phyloP scores from a whole-genome alignment of 192 early-diverging fungal genomes.

The Linnemannia zychae region DNA sequence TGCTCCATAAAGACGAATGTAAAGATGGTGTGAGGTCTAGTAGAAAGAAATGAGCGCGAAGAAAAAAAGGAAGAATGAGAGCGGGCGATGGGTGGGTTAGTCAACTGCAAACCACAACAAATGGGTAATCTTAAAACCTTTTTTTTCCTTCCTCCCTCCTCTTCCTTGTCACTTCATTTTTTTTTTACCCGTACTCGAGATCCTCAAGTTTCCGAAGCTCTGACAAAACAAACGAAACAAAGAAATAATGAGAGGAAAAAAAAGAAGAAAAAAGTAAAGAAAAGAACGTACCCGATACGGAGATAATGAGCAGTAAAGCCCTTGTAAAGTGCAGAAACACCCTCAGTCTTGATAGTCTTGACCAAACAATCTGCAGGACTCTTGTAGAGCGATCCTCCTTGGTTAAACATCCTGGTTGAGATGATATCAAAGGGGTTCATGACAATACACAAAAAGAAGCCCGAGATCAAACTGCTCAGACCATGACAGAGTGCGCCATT shows the following conservation, averaged over 20 bases:
- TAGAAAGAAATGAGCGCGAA: not conserved
- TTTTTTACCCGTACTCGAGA: not conserved
- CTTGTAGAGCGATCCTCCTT: slow-evolving; percentile 85
- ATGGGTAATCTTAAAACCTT: slow-evolving; percentile 30
- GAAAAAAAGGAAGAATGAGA: not conserved
- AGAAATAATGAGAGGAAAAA: not conserved
- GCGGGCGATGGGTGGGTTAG: not conserved
- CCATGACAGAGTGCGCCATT: slow-evolving; percentile 79
- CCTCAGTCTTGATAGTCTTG: slow-evolving; percentile 88
- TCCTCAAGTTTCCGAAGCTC: slow-evolving; percentile 6
- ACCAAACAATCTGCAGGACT: slow-evolving; percentile 87
- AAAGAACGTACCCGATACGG: slow-evolving; percentile 79
- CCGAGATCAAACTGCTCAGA: slow-evolving; percentile 81
- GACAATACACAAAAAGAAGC: slow-evolving; percentile 86
- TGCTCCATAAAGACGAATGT: slow-evolving; percentile 54
- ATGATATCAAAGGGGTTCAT: slow-evolving; percentile 99
- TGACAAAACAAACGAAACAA: not conserved
- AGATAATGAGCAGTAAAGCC: slow-evolving; percentile 93
- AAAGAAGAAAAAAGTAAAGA: slow-evolving; percentile 33
- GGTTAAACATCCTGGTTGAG: slow-evolving; percentile 95
- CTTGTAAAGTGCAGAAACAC: slow-evolving; percentile 89
- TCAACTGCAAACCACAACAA: not conserved
- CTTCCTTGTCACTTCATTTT: too few relatives aligned
- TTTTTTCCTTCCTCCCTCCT: too few relatives aligned
- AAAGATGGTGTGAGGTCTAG: slow-evolving; percentile 45